phyloP scores from a whole-genome alignment of 768 basidiomycete genomes.

The Phlegmacium glaucopus region DNA sequence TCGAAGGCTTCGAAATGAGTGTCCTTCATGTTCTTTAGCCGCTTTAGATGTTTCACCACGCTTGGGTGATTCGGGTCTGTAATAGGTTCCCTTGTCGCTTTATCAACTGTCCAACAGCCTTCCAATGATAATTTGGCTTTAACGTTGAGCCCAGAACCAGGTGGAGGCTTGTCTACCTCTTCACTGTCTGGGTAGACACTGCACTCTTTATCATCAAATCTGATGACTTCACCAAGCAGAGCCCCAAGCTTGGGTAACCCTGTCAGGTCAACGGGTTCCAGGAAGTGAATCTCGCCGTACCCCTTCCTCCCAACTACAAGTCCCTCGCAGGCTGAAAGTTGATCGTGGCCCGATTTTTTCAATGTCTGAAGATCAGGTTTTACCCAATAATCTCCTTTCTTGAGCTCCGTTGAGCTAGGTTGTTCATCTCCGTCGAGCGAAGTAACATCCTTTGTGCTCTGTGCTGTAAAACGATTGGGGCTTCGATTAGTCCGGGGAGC shows the following conservation, averaged over 20 bases:
- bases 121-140: constrained; percentile 73
- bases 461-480: constrained; percentile 39
- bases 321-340: constrained; percentile 68
- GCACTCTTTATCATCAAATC: constrained; percentile 90
- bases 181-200: constrained; percentile 91
- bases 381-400: constrained; percentile 91
- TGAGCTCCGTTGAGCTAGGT: constrained; percentile 38
- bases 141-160: constrained; percentile 88
- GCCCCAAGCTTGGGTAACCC: constrained; percentile 74
- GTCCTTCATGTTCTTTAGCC: constrained; percentile 79
- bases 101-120: constrained; percentile 87
- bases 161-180: constrained; percentile 78
- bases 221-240: constrained; percentile 82
- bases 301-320: constrained; percentile 90
- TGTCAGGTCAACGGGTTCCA: constrained; percentile 82
- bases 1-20: constrained; percentile 85
- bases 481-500: constrained; percentile 35
- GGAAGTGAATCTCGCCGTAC: constrained; percentile 85
- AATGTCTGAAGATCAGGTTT: constrained; percentile 76
- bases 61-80: constrained; percentile 74
- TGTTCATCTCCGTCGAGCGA: constrained; percentile 22
- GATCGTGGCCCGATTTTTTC: constrained; percentile 65
- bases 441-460: constrained; percentile 26
- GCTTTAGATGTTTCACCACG: constrained; percentile 71
- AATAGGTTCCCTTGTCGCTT: constrained; percentile 86